Evolutionary conservation across 2,329 filamentous ascomycete genomes (phyloP), one percentile per base, ranked within the genome.

Genomic region (Didymella arachidicola): DNA sequence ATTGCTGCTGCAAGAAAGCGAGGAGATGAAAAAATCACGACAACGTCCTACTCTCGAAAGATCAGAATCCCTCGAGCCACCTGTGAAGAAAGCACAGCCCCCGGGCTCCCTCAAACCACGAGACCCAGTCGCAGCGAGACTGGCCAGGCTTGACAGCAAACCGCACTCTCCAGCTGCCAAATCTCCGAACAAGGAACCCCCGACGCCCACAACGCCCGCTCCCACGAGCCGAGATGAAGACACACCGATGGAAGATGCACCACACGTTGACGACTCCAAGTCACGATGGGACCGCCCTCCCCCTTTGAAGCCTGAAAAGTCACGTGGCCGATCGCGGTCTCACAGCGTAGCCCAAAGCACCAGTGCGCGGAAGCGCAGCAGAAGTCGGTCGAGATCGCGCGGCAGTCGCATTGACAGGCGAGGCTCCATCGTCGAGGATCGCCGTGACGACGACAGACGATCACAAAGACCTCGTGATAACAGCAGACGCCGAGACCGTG

Each of bases 51-150:
- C 71, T 4, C 67, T 77, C 14, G 74, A 75, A 47, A 69, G 74
- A 26, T 78, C 76, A 1, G 76, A 72, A 56, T 78, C 76, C 6
- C 67, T 79, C 6, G 76, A 78, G 51, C 75, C 76, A 36, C 76
- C 77, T 18, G 63, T 70, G 57, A 72, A 72, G 12, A 78, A 77
- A 65, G 69, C 72, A 14, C 73, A 73, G 1, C 69, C 73, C 8
- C 73, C 73, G 14, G 75, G 75, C 39, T 71, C 74, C 4, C 66
- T 77, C 46, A 72, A 75, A 1, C 73, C 75, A 6, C 68, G 74
- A 46, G 74, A 77, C 36, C 75, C 76, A 8, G 61, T 62, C 25
- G 54, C 70, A 29, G 57, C 67, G 27, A 69, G 72, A 30, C 62
- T 74, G n/a, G 64, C 68, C 11, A 76, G 68, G 39, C 62, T 71